phyloP scores from a whole-genome alignment of 2,329 filamentous ascomycete species.

The Penicillium concentricum region DNA sequence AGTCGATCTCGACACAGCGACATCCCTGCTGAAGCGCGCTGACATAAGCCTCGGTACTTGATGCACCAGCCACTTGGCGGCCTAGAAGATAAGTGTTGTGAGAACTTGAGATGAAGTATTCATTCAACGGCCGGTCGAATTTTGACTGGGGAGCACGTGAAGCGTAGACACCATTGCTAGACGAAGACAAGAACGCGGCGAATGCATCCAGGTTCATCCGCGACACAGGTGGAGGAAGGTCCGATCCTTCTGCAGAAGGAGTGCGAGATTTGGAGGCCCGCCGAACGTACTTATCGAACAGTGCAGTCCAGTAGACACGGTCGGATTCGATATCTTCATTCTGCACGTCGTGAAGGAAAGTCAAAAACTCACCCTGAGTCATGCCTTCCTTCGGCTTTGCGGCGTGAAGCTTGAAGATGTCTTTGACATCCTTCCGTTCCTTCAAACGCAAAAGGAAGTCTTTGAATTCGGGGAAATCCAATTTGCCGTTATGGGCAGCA shows the following conservation, averaged over 20 bases:
- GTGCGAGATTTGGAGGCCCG: conserved; percentile 53
- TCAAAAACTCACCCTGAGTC: conserved; percentile 69
- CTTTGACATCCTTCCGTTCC: conserved; percentile 74
- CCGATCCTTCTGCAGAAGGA: conserved; percentile 40
- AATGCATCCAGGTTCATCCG: conserved; percentile 78
- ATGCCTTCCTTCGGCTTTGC: conserved; percentile 63
- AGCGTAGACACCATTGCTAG: conserved; percentile 67
- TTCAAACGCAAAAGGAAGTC: conserved; percentile 81
- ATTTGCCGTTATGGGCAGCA: conserved; percentile 58
- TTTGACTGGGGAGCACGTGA: conserved; percentile 60
- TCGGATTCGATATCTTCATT: conserved; percentile 71
- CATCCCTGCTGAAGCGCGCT: conserved; percentile 83
- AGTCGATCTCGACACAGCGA: conserved; percentile 95
- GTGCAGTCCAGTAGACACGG: conserved; percentile 63
- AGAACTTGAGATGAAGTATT: conserved; percentile 97
- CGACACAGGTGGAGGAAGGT: conserved; percentile 43
- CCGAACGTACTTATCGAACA: conserved; percentile 70
- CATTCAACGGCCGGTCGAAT: conserved; percentile 83
- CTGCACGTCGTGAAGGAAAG: conserved; percentile 72
- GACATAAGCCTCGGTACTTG: conserved; percentile 94
- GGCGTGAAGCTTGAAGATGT: conserved; percentile 66
- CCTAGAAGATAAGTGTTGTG: conserved; percentile 97
- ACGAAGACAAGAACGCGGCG: conserved; percentile 72
- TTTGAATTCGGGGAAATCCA: conserved; percentile 80
- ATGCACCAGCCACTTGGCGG: conserved; percentile 82